Conservation (phyloP, 164 flowering plant genomes). For the Nelumbo lutea region DNA sequence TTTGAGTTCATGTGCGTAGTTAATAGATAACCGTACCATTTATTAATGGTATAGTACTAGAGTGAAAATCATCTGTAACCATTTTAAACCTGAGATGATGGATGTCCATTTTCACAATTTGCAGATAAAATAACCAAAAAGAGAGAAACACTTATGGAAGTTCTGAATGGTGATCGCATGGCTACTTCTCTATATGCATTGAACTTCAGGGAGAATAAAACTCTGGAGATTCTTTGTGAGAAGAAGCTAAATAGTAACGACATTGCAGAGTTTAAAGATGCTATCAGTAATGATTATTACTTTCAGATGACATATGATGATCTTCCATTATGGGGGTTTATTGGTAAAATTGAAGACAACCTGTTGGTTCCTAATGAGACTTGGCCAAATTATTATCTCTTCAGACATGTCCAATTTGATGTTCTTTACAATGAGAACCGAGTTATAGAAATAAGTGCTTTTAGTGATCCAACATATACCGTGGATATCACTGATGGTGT, state of each 20-base stretch:
- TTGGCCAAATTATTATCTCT: conserved; percentile 49
- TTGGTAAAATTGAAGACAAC: conserved; percentile 62
- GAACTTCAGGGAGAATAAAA: conserved; percentile 48
- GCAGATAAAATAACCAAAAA: conserved; percentile 46
- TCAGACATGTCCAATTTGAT: conserved; percentile 61
- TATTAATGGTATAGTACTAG: neutral
- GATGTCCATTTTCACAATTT: conserved; percentile 7
- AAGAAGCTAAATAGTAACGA: conserved; percentile 41
- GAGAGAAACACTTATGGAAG: conserved; percentile 68
- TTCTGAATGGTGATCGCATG: conserved; percentile 71
- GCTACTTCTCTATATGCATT: conserved; percentile 43
- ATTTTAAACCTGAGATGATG: neutral
- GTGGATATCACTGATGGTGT: conserved; percentile 61
- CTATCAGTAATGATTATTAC: conserved; percentile 59
- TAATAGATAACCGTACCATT: neutral
- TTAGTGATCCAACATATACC: conserved; percentile 55
- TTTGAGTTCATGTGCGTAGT: neutral
- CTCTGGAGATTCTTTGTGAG: conserved; percentile 37
- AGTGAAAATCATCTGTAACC: no score
- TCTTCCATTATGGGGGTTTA: conserved; percentile 82
- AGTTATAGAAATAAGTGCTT: conserved; percentile 55
- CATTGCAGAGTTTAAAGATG: conserved; percentile 51
- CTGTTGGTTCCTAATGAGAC: conserved; percentile 18
- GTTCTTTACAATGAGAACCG: conserved; percentile 54
- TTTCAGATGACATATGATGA: conserved; percentile 83